phyloP scores from a whole-genome alignment of 2,329 filamentous ascomycete species.

The Sclerotinia minor region DNA sequence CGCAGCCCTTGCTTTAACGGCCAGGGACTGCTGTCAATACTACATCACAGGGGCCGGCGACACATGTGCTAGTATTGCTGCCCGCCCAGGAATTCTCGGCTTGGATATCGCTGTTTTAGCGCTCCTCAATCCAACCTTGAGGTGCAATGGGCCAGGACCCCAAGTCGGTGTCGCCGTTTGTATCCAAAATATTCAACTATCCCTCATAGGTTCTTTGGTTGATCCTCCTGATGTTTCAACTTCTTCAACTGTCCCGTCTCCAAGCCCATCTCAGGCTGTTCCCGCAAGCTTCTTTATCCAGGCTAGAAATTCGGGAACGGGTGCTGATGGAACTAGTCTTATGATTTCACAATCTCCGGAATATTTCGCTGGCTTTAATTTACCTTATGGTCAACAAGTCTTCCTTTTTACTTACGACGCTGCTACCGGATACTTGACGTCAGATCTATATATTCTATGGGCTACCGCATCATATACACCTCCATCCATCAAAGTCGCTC shows the following conservation, averaged over 20 bases:
- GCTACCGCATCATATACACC: neutral
- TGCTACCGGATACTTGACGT: neutral
- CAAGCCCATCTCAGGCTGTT: neutral
- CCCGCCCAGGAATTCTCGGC: neutral
- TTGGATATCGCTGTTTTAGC: neutral
- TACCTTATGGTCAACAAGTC: neutral
- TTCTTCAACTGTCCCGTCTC: neutral
- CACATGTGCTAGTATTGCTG: conserved; percentile 5
- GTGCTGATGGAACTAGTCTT: neutral
- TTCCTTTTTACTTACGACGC: conserved; percentile 10
- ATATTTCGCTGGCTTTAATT: conserved; percentile 14
- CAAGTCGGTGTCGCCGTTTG: conserved; percentile 13
- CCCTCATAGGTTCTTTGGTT: neutral
- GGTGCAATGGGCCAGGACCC: neutral
- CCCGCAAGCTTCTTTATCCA: conserved; percentile 1
- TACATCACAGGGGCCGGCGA: neutral
- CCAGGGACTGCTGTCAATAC: conserved; percentile 4
- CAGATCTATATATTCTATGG: conserved; percentile 9
- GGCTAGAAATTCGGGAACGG: conserved; percentile 1
- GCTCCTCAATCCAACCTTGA: conserved; percentile 9
- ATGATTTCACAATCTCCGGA: conserved; percentile 5
- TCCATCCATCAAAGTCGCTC: neutral
- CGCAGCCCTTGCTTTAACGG: neutral
- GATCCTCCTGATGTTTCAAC: neutral
- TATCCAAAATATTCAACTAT: neutral